Evolutionary conservation across 306 rosid genomes (phyloP).

Genomic region (Cicer chorassanicum): DNA sequence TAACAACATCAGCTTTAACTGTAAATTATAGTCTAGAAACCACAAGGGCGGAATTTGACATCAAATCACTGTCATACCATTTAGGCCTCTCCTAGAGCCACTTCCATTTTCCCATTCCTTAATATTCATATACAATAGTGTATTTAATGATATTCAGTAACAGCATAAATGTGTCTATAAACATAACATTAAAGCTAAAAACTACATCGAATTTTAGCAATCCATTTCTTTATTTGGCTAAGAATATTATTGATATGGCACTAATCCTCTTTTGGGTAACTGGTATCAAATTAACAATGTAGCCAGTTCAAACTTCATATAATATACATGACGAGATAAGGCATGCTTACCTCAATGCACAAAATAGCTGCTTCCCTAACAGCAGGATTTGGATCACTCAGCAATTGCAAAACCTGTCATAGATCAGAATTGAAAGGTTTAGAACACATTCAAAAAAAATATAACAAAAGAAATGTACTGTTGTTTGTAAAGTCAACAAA

Average conservation of each 20-base stretch:
- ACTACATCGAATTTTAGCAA: conserved; percentile 16
- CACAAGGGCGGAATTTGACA: conserved; percentile 33
- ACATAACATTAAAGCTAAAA: conserved; percentile 23
- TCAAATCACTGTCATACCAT: conserved; percentile 39
- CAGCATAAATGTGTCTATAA: conserved; percentile 19
- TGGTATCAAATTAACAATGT: conserved; percentile 28
- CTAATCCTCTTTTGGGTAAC: neutral
- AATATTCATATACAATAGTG: conserved; percentile 19
- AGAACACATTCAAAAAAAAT: conserved; percentile 20
- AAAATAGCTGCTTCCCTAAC: conserved; percentile 91
- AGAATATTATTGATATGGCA: conserved; percentile 23
- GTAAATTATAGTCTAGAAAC: conserved; percentile 11
- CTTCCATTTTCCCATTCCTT: conserved; percentile 37
- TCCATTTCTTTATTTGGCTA: conserved; percentile 6
- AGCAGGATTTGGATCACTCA: conserved; percentile 83
- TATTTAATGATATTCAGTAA: conserved; percentile 22
- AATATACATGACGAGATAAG: conserved; percentile 23
- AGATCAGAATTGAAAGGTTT: conserved; percentile 30
- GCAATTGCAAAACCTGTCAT: conserved; percentile 87
- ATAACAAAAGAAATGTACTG: conserved; percentile 18
- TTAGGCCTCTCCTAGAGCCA: conserved; percentile 24
- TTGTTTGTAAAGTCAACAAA: conserved; percentile 34
- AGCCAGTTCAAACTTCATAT: conserved; percentile 24
- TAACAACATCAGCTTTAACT: conserved; percentile 10
- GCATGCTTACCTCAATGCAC: conserved; percentile 82